Evolutionary conservation across 108 stramenopile genomes (phyloP), one percentile per base, ranked within the genome.

Genomic region (Pseudonitzschia multiseries): DNA sequence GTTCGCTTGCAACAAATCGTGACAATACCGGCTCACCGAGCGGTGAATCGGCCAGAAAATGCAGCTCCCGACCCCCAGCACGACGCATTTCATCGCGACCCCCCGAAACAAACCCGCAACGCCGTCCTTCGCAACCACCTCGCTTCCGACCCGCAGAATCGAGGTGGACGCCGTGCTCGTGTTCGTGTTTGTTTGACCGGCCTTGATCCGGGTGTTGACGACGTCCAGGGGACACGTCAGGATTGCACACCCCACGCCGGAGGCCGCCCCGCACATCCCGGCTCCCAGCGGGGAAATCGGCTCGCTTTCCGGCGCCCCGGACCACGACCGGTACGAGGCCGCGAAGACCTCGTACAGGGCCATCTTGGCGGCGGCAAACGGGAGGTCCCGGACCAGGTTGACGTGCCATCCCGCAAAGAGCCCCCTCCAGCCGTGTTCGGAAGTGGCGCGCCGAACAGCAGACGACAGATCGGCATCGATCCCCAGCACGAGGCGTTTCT

Each of bases 361-460:
- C 46, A 78, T 59, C 71, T 78, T 78, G 22, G 59, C 57, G 22
- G 48, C 77, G 9, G 77, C 65, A 68, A 78, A 78, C 4, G 77
- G 77, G 3, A 78, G 26, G 44, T 78, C 77, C 13, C 77, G 52
- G 32, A 72, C 26, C 17, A 78, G 51, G 56, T 78, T 78, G 42
- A 78, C 77, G 40, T 78, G 70, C 70, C 70, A 78, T 12, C 77
- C 77, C 0, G 65, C 77, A 72, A 78, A 78, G 43, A 78, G 71
- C 2, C 75, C 75, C 52, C 46, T 46, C 62, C 44, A 72, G 1
- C 77, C 77, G 0, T 48, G 8, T 20, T 71, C 21, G 0, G 54
- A 43, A 26, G 67, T 72, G 17, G 50, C 68, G 20, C 53, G 42
- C 12, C 26, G 0, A 33, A 72, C 36, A 20, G 77, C 65, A 8